These are phyloP conservation scores for Apiotrichum sp. DNA, from an alignment of 1,284 basidiomycete genomes.

Conservation along the genomic window DNA sequence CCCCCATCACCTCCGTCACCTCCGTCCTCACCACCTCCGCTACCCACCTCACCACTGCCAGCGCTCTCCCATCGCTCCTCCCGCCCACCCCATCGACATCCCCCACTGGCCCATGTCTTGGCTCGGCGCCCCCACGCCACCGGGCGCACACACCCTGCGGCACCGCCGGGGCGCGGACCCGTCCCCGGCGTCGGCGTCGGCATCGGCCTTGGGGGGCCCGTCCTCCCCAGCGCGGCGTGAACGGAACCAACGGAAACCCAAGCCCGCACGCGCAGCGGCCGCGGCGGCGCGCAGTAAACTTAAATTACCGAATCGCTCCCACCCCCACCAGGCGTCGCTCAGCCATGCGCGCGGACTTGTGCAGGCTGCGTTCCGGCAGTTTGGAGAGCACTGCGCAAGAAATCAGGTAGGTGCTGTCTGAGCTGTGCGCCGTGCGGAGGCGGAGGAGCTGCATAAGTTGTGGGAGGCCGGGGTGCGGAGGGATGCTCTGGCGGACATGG, in stretches of 20 bases:
- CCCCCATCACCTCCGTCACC: too few species aligned
- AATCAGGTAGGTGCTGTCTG: constrained; percentile 38
- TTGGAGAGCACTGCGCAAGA: constrained; percentile 46
- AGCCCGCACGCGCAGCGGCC: neutral
- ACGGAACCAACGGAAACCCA: neutral
- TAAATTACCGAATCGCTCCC: neutral
- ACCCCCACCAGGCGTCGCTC: neutral
- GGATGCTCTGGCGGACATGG: too few species aligned
- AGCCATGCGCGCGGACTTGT: constrained; percentile 1
- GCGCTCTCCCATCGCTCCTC: too few species aligned
- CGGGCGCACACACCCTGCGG: constrained; percentile 6
- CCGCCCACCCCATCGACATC: too few species aligned
- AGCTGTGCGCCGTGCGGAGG: neutral
- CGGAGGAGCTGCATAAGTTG: too few species aligned
- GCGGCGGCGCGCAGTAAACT: neutral
- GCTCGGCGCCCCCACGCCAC: constrained; percentile 15
- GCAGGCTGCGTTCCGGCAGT: constrained; percentile 28
- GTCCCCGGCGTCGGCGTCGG: neutral
- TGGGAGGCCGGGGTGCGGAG: too few species aligned
- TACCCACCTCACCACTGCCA: too few species aligned
- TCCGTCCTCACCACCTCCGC: too few species aligned
- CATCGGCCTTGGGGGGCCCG: too few species aligned
- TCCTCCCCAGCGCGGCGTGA: too few species aligned
- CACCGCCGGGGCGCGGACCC: neutral
- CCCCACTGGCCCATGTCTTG: constrained; percentile 11